Conservation (phyloP, 441 rosid species). For the Euphorbia corollata region DNA sequence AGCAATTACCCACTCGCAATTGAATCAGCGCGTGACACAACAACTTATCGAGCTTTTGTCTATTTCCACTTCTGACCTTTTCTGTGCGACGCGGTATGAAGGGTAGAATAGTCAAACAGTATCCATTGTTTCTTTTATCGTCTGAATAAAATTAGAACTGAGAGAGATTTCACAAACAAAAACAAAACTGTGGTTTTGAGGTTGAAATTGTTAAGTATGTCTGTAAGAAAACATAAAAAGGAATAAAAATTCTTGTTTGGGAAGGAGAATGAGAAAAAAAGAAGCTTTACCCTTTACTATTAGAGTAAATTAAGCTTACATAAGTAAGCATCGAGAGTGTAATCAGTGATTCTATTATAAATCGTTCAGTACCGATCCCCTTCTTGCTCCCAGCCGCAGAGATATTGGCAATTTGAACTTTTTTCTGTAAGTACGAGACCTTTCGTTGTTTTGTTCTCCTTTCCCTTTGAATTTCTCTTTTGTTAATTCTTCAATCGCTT, state of each 20-base stretch:
- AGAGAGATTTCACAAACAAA: neutral
- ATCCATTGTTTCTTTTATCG: neutral
- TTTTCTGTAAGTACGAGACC: conserved; percentile 1
- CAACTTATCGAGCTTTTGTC: neutral
- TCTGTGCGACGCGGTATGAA: neutral
- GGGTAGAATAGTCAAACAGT: neutral
- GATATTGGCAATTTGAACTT: neutral
- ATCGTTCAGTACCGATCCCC: conserved; percentile 2
- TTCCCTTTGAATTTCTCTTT: neutral
- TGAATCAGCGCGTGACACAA: neutral
- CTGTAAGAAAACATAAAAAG: neutral
- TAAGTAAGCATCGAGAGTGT: conserved; percentile 12
- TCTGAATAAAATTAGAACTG: neutral
- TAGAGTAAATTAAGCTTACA: conserved; percentile 20
- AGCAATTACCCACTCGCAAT: neutral
- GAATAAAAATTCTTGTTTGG: conserved; percentile 16
- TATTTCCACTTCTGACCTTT: neutral
- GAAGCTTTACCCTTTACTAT: neutral
- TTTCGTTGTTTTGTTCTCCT: neutral
- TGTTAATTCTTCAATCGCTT: neutral
- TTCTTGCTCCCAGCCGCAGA: neutral
- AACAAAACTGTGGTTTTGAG: neutral
- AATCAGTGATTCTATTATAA: neutral
- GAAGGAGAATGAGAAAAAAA: conserved; percentile 15
- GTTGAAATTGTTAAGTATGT: neutral